These are phyloP conservation scores for Axilococcus clingmanii DNA, from an alignment of 139 green algal genomes.

Conservation along the genomic window DNA sequence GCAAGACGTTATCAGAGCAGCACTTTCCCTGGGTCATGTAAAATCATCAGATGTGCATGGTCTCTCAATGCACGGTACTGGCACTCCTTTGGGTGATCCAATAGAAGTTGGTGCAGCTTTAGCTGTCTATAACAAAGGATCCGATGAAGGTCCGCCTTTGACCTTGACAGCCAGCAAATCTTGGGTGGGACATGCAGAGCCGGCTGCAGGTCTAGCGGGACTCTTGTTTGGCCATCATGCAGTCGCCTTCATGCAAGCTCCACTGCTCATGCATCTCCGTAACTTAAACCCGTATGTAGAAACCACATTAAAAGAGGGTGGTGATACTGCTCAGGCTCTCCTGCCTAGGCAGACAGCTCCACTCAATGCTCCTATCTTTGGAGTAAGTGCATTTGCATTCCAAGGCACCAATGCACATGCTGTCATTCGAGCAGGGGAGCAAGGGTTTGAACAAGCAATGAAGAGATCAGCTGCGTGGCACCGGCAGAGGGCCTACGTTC, in stretches of 20 bases:
- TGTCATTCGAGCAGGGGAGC: conserved; percentile 6
- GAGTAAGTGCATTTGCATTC: conserved; percentile 35
- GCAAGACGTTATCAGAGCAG: conserved; percentile 54
- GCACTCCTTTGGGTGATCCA: conserved; percentile 56
- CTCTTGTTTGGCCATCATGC: conserved; percentile 35
- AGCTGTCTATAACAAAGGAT: conserved; percentile 8
- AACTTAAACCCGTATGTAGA: conserved; percentile 46
- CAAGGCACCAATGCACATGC: conserved; percentile 36
- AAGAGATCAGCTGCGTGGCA: conserved; percentile 4
- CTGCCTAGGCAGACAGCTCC: conserved; percentile 16
- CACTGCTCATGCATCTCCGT: conserved; percentile 50
- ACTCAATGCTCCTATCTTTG: background rate
- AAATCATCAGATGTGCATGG: background rate
- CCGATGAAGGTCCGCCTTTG: conserved; percentile 18
- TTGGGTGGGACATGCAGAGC: conserved; percentile 77
- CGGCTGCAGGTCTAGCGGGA: conserved; percentile 61
- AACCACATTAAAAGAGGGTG: conserved; percentile 29
- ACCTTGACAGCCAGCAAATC: conserved; percentile 53
- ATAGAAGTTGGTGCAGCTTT: conserved; percentile 55
- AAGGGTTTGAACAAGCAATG: conserved; percentile 2
- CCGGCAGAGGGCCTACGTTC: conserved; percentile 12
- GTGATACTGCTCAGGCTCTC: background rate
- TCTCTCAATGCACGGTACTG: conserved; percentile 62
- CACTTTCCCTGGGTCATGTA: conserved; percentile 20
- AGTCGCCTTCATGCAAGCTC: background rate